Base-by-base conservation (phyloP, 768 basidiomycete species). In the Scleroderma bovista region DNA sequence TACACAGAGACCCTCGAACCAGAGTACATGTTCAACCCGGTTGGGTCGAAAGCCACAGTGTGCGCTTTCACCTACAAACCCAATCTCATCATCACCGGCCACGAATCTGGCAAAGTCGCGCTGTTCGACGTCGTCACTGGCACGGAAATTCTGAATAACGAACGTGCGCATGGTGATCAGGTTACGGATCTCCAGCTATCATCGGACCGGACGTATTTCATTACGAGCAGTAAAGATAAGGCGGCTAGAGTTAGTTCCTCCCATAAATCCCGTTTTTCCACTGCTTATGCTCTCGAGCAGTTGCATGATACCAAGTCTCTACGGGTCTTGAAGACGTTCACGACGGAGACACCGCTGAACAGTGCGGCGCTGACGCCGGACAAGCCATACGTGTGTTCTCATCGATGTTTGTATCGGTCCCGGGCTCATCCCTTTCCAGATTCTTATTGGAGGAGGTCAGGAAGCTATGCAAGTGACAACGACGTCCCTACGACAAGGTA, bases 381-480 rank as follows among this genome's bases (percentile, higher is more conserved):
- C 50, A 79, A 83, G 58, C 95, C 94, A 44, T 97, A 93, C 62
- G 90, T 89, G 51, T 55, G 81, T 66, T 3, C 26, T 24, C 20
- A 16, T 15, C 29, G 19, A 37, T 15, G 13, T 39, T 33, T 24
- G 10, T 50, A 7, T 23, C 36, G 6, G 13, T 29, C 17, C n/a
- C 12, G 10, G 20, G 13, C 34, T 48, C 37, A 39, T 13, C 4
- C 8, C 4, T 2, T 31, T 37, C 8, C 49, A 93, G 89, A 78
- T 94, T 38, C 79, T 98, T 29, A 75, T 96, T 20, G 96, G 96
- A 39, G 95, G 96, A 67, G 96, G 96, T 38, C 96, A 98, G 69
- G 95, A 96, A 65, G 96, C 96, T 4, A 95, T 93, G 92, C 84
- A 74, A 60, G 96, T 98, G 45, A 97, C 96, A 13, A 98, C 93